Percentiles rank a stretch among this genome's conserved stretches.
Conservation (phyloP, 2,329 filamentous ascomycete species). For the Pseudogymnoascus sp. region DNA sequence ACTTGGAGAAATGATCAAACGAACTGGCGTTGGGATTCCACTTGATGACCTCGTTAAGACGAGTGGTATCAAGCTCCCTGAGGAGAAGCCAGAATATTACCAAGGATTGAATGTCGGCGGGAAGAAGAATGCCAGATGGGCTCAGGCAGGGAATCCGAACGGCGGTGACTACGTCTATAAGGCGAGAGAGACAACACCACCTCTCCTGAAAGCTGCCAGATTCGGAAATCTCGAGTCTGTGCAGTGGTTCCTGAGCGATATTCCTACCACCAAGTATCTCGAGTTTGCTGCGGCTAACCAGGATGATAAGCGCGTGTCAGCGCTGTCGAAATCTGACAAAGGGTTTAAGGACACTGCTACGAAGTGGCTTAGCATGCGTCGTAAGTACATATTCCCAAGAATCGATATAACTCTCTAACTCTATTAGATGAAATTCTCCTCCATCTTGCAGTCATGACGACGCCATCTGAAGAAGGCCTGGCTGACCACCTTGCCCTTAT, state of each 20-base stretch:
- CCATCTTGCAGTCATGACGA: slow-evolving; percentile 54
- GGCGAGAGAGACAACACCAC: slow-evolving; percentile 43
- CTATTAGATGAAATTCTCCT: slow-evolving; percentile 52
- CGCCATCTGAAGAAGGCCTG: slow-evolving; percentile 17
- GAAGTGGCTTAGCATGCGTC: slow-evolving; percentile 54
- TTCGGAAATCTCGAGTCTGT: slow-evolving; percentile 57
- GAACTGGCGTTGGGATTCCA: slow-evolving; percentile 61
- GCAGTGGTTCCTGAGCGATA: slow-evolving; percentile 71
- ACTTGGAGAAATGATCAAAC: slow-evolving; percentile 57
- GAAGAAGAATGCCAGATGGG: slow-evolving; percentile 69
- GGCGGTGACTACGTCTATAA: slow-evolving; percentile 41
- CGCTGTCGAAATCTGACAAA: slow-evolving; percentile 50
- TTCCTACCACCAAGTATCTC: slow-evolving; percentile 58
- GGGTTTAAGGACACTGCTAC: slow-evolving; percentile 58
- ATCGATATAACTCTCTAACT: slow-evolving; percentile 16
- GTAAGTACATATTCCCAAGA: slow-evolving; percentile 36
- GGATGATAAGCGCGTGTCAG: slow-evolving; percentile 55
- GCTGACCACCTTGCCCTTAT: slow-evolving; percentile 47
- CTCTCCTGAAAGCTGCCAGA: slow-evolving; percentile 52
- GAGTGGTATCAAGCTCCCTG: slow-evolving; percentile 51
- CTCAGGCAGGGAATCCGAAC: slow-evolving; percentile 50
- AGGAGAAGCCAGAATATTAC: slow-evolving; percentile 63
- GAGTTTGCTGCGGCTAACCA: slow-evolving; percentile 59
- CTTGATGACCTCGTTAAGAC: slow-evolving; percentile 59
- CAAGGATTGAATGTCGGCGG: slow-evolving; percentile 71